A percentile compares a stretch with the other conserved stretches of the same genome.
These are phyloP conservation scores for Vinca major DNA, from an alignment of 305 asterid species.

Conservation along the genomic window DNA sequence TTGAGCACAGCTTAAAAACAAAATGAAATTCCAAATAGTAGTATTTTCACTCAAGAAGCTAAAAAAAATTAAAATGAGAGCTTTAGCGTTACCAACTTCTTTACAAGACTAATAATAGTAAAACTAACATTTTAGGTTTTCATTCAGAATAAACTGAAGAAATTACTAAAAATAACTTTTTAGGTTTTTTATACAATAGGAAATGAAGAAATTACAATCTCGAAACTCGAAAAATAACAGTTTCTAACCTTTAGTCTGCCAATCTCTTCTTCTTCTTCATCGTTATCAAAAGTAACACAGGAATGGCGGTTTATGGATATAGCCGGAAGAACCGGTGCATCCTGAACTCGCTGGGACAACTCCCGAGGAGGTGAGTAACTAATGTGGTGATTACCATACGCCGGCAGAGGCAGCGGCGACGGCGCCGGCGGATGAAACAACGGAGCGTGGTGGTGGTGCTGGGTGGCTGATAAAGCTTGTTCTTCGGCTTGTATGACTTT, in stretches of 20 bases:
- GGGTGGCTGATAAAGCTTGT: conserved; percentile 24
- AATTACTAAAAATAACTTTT: too few relatives aligned
- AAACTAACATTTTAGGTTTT: too few relatives aligned
- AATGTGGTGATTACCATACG: conserved; percentile 10
- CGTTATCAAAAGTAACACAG: conserved; percentile 17
- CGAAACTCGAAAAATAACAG: neutral
- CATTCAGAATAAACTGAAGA: too few relatives aligned
- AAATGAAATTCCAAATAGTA: too few relatives aligned
- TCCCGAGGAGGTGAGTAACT: conserved; percentile 70
- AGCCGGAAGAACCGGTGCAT: neutral
- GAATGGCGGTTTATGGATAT: neutral
- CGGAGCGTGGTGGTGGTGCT: conserved; percentile 21
- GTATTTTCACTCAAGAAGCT: too few relatives aligned
- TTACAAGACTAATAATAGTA: too few relatives aligned
- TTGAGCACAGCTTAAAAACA: too few relatives aligned
- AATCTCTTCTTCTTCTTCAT: conserved; percentile 36
- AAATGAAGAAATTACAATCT: too few relatives aligned
- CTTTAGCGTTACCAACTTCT: too few relatives aligned
- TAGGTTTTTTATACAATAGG: too few relatives aligned
- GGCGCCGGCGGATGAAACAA: conserved; percentile 4
- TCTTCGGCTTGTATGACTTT: conserved; percentile 40
- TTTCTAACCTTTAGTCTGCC: conserved; percentile 42
- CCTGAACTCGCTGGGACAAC: conserved; percentile 54
- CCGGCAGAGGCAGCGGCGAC: neutral
- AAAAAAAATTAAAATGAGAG: too few relatives aligned